Percentiles rank a stretch among this genome's conserved stretches.
These are phyloP conservation scores for Stephanodiscus minutulus DNA, from an alignment of 108 stramenopile genomes.

Conservation along the genomic window DNA sequence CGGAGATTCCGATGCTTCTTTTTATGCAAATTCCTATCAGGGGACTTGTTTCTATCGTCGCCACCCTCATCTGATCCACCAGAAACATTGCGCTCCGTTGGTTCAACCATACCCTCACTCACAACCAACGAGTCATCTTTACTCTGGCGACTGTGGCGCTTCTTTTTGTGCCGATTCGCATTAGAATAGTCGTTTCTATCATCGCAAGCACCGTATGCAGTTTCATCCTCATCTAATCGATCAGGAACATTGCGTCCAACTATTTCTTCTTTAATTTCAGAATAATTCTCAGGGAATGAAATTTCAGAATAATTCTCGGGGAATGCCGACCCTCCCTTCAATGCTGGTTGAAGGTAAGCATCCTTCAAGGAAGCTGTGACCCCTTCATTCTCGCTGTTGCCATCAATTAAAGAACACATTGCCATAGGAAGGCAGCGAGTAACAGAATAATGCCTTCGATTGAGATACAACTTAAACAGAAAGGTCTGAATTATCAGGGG, in stretches of 20 bases:
- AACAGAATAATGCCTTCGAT: conserved; percentile 58
- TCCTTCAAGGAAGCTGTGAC: conserved; percentile 45
- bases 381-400: conserved; percentile 21
- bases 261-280: not conserved
- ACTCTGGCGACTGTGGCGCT: too few relatives aligned
- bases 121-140: too few relatives aligned
- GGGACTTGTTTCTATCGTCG: too few relatives aligned
- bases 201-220: too few relatives aligned
- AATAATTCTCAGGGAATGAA: conserved; percentile 50
- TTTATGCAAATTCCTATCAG: too few relatives aligned
- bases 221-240: too few relatives aligned
- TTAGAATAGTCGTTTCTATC: too few relatives aligned
- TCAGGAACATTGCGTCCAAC: not conserved
- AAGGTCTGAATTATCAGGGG: conserved; percentile 53
- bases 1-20: not conserved
- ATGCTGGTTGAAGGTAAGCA: conserved; percentile 59
- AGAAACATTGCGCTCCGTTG: too few relatives aligned
- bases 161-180: too few relatives aligned
- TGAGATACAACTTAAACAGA: conserved; percentile 63
- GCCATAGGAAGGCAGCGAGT: conserved; percentile 52
- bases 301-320: conserved; percentile 47
- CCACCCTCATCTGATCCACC: too few relatives aligned
- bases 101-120: too few relatives aligned
- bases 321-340: conserved; percentile 50
- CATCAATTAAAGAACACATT: conserved; percentile 39